Base-by-base conservation (phyloP, 805 yeast species). In the Barnettozyma sp. region DNA sequence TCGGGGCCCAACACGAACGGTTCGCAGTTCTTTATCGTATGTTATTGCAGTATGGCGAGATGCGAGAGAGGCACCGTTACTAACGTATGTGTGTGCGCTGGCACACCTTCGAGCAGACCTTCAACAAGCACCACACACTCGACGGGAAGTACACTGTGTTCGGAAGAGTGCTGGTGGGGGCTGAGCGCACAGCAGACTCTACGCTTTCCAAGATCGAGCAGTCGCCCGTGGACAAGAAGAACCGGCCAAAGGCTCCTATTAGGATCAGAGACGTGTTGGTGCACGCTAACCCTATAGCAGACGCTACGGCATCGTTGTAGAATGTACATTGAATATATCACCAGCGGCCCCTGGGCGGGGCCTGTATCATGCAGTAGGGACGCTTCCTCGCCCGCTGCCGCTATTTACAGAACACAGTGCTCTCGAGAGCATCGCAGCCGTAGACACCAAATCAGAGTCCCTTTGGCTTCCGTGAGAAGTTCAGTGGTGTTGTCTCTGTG, bases 61-160 rank as follows among this genome's bases (percentile, higher is more conserved):
- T 25, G 15, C 14, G 26, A 16, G 19, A 13, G 18, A 21, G n/a
- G 11, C 32, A n/a, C n/a, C n/a, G n/a, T 27, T 35, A 40, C 44
- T 21, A 26, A 22, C 22, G 23, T 16, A 9, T n/a, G n/a, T n/a
- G n/a, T n/a, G n/a, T n/a, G n/a, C n/a, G n/a, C n/a, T n/a, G n/a
- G n/a, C n/a, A n/a, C n/a, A n/a, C n/a, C n/a, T n/a, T n/a, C n/a
- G n/a, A 17, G 6, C 26, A 58, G 62, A 90, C 97, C 16, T 84
- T 94, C 5, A 87, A 74, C 2, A 77, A 62, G n/a, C 86, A 96
- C 3, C 90, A 95, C 3, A 94, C 88, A 57, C 62, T 78, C 44
- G 73, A 80, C 55, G 77, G 75, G 22, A 59, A 62, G 10, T 79
- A 80, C 55, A 87, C 82, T 36, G 84, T 78, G 0, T 82, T 82